A percentile compares a stretch with the other conserved stretches of the same genome.
These are phyloP conservation scores for Mycosarcoma maydis DNA, from an alignment of 1,284 basidiomycete genomes.

Conservation along the genomic window DNA sequence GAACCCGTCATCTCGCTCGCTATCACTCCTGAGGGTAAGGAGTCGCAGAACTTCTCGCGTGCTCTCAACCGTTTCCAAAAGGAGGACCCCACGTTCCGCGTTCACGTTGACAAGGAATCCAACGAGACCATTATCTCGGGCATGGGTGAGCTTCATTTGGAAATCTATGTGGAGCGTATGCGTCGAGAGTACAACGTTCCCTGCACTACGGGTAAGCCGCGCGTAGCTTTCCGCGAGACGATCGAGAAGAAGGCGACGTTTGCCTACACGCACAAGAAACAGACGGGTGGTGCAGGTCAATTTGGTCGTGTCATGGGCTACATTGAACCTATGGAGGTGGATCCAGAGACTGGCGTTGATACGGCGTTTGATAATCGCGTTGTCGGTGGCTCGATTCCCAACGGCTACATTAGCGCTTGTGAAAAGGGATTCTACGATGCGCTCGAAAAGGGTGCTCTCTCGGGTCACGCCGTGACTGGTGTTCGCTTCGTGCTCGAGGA, in stretches of 20 bases:
- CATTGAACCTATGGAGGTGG: conserved; percentile 88
- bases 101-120: conserved; percentile 91
- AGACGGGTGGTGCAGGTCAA: conserved; percentile 96
- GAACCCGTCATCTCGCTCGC: conserved; percentile 97
- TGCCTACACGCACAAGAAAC: conserved; percentile 97
- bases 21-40: conserved; percentile 88
- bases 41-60: conserved; percentile 85
- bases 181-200: conserved; percentile 95
- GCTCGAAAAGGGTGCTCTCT: conserved; percentile 87
- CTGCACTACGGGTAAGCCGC: conserved; percentile 93
- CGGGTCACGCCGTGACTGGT: conserved; percentile 88
- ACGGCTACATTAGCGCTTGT: conserved; percentile 90
- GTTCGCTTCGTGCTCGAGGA: conserved; percentile 90
- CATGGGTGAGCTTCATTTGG: conserved; percentile 98
- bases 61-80: conserved; percentile 98
- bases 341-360: conserved; percentile 84
- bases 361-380: conserved; percentile 87
- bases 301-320: conserved; percentile 89
- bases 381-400: conserved; percentile 91
- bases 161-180: conserved; percentile 99
- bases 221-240: conserved; percentile 96
- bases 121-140: conserved; percentile 99
- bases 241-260: conserved; percentile 84
- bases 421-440: conserved; percentile 98
- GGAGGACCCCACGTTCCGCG: conserved; percentile 98